Percentiles rank a stretch among this genome's conserved stretches.
phyloP scores from a whole-genome alignment of 2,329 filamentous ascomycete species.

The Botryotinia calthae region DNA sequence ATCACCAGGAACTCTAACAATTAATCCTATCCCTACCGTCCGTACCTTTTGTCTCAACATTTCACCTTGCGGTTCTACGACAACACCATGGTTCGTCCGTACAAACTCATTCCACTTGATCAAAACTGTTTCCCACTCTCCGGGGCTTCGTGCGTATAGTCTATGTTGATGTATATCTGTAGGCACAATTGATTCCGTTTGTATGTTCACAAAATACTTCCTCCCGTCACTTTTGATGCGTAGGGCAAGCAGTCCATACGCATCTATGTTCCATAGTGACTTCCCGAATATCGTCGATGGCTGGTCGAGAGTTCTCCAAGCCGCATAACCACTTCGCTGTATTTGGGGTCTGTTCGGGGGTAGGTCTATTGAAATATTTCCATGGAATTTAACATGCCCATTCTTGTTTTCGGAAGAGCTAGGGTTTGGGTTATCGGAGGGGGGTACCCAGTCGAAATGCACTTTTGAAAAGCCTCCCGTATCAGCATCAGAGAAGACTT shows the following conservation, averaged over 20 bases:
- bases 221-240: conserved; percentile 87
- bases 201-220: conserved; percentile 91
- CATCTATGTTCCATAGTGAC: conserved; percentile 83
- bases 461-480: conserved; percentile 83
- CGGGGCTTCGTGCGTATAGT: conserved; percentile 72
- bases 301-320: conserved; percentile 79
- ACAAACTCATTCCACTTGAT: conserved; percentile 93
- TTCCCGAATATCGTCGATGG: conserved; percentile 80
- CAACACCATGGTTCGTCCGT: conserved; percentile 86
- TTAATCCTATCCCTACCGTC: conserved; percentile 83
- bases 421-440: conserved; percentile 25
- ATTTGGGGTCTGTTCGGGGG: conserved; percentile 72
- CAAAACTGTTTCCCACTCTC: conserved; percentile 92
- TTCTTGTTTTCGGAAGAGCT: conserved; percentile 37
- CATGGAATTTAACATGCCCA: conserved; percentile 78
- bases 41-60: conserved; percentile 82
- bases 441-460: conserved; percentile 54
- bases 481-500: conserved; percentile 81
- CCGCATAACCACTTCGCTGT: conserved; percentile 81
- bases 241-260: conserved; percentile 82
- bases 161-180: conserved; percentile 97
- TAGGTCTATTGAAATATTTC: conserved; percentile 81
- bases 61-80: conserved; percentile 89
- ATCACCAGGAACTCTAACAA: conserved; percentile 82
- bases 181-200: conserved; percentile 89